phyloP scores from a whole-genome alignment of 495 filamentous ascomycete species.

The Chaetomidium leptoderma region DNA sequence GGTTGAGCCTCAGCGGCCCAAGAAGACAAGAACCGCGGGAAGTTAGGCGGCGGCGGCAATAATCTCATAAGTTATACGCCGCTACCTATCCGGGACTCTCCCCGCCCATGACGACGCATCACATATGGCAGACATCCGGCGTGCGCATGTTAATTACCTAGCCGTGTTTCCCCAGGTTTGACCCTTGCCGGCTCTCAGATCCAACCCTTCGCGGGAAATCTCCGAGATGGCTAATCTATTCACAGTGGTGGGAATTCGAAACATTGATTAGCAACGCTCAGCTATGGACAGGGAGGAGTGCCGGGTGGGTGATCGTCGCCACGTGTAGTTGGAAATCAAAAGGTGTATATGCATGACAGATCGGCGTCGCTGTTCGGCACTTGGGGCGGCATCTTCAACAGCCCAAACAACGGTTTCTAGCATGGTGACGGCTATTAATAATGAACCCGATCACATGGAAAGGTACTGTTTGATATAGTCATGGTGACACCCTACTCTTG shows the following conservation, averaged over 20 bases:
- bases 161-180: background rate
- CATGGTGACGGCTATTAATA: too few species aligned
- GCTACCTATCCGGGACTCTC: background rate
- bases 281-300: conserved; percentile 3
- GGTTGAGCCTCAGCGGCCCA: too few species aligned
- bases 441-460: too few species aligned
- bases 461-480: too few species aligned
- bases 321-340: too few species aligned
- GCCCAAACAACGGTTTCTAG: too few species aligned
- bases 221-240: background rate
- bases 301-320: background rate
- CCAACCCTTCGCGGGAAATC: background rate
- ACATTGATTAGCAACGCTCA: background rate
- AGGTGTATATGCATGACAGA: too few species aligned
- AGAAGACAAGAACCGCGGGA: too few species aligned
- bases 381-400: too few species aligned
- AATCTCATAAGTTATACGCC: background rate
- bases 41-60: too few species aligned
- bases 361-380: too few species aligned
- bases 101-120: background rate
- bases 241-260: background rate
- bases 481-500: too few species aligned
- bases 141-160: background rate
- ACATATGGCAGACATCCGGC: conserved; percentile 4
- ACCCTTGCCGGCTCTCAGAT: background rate